Conservation (phyloP, 176 grass and related monocot genomes). For the Phyllostachys edulis region DNA sequence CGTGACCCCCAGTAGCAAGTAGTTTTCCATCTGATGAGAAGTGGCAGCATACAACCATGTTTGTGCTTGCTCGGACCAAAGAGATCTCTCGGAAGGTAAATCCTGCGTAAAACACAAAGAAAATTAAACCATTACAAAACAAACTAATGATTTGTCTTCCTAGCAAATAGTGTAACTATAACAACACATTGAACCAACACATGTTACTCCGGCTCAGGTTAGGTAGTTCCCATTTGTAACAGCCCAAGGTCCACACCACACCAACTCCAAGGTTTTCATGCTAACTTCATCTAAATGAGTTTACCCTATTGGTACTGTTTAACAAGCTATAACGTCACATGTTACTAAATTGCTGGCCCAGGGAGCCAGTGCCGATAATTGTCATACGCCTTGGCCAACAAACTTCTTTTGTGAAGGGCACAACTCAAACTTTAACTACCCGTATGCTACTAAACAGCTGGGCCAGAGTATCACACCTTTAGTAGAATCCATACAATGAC, state of each 20-base stretch:
- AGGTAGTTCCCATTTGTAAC: neutral
- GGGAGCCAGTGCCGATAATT: neutral
- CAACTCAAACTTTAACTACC: neutral
- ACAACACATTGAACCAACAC: conserved; percentile 3
- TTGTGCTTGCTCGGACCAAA: conserved; percentile 67
- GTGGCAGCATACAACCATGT: conserved; percentile 78
- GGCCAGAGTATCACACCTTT: conserved; percentile 55
- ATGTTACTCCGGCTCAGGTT: neutral
- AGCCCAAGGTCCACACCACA: neutral
- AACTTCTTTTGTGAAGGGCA: too few relatives aligned
- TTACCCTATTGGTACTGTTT: conserved; percentile 2
- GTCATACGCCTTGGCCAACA: neutral
- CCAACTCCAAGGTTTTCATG: neutral
- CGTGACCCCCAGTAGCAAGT: conserved; percentile 91
- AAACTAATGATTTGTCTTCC: neutral
- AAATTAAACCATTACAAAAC: conserved; percentile 10
- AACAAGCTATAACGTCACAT: neutral
- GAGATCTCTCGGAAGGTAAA: conserved; percentile 67
- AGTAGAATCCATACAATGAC: conserved; percentile 49
- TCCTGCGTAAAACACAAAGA: conserved; percentile 41
- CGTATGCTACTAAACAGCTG: conserved; percentile 6
- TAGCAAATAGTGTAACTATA: neutral
- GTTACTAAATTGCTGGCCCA: neutral
- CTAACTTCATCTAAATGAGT: conserved; percentile 18
- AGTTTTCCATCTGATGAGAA: conserved; percentile 93